Base-by-base conservation (phyloP, 2,329 filamentous ascomycete species). In the Neoarthrinium moseri region DNA sequence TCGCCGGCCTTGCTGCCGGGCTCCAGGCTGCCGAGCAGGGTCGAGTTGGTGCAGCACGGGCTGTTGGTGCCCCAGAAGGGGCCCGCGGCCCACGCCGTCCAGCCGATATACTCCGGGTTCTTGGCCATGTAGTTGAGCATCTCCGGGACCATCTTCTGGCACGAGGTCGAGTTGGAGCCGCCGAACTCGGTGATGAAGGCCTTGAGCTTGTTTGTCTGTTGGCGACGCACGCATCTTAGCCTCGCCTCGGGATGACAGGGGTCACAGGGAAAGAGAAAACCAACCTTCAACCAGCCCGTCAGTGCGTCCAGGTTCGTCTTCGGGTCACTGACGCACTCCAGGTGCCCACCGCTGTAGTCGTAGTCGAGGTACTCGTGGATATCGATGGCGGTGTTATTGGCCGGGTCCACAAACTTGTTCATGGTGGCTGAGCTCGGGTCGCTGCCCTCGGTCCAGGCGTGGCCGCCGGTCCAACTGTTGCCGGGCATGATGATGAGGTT, bases 281-380 rank as follows among this genome's bases (percentile, higher is more conserved):
- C 35, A n/a, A 59, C 57, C 49, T 67, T 58, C 13, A 77, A 61
- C 73, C 72, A 77, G n/a, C 57, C 53, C 1, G 73, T 77, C 7
- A 75, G 55, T 6, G 57, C 62, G 4, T 62, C 61, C 29, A 77
- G 62, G 48, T 73, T 67, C 1, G 58, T 56, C 3, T 64, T 64
- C 2, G 69, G 65, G 6, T 63, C 63, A 36, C 64, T 61, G n/a
- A 65, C 63, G 52, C 69, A 73, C n/a, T 64, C 62, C 6, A 62
- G 49, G 51, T 75, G 72, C 0, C 56, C 51, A 22, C 74, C 74
- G 34, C 68, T 72, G 45, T 66, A 77, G 52, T 76, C 73, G 22
- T 62, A 58, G 52, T 77, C 73, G n/a, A 76, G 66, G 55, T 77
- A 76, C 56, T 75, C 69, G 57, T 77, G 73, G 54, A 76, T 73